phyloP scores from a whole-genome alignment of 2,329 filamentous ascomycete species.

The Waltergamsia citrina region DNA sequence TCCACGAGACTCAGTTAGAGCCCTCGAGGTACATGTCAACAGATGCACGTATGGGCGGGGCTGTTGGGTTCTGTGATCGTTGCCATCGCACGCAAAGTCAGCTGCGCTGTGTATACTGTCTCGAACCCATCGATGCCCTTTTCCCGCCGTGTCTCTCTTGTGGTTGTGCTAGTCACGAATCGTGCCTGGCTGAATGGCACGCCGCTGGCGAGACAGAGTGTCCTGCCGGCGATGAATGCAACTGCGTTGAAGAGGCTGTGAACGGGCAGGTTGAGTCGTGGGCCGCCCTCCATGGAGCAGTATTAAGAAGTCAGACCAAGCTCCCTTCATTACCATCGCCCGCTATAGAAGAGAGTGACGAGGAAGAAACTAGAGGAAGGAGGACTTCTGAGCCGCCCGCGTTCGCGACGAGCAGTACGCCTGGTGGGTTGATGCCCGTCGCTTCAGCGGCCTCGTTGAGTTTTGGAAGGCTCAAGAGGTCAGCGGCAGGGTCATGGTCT shows the following conservation, averaged over 20 bases:
- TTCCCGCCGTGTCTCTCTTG: constrained; percentile 54
- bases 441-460: constrained; percentile 28
- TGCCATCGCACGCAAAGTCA: constrained; percentile 48
- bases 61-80: constrained; percentile 37
- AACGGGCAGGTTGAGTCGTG: constrained; percentile 52
- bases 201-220: constrained; percentile 45
- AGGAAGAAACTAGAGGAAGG: constrained; percentile 18
- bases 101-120: constrained; percentile 52
- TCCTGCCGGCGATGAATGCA: constrained; percentile 55
- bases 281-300: constrained; percentile 33
- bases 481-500: constrained; percentile 35
- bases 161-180: constrained; percentile 51
- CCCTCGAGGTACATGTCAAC: constrained; percentile 39
- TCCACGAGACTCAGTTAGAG: constrained; percentile 54
- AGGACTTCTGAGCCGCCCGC: constrained; percentile 26
- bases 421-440: constrained; percentile 6
- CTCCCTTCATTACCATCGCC: constrained; percentile 16
- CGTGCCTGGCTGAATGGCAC: constrained; percentile 51
- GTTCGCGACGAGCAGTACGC: constrained; percentile 11
- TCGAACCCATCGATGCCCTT: constrained; percentile 48
- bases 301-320: constrained; percentile 19
- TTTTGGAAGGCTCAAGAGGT: constrained; percentile 39
- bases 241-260: constrained; percentile 47
- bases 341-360: constrained; percentile 16
- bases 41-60: constrained; percentile 29